These are phyloP conservation scores for Vanderwaltozyma verrucispora DNA, from an alignment of 805 yeast species.

Conservation along the genomic window DNA sequence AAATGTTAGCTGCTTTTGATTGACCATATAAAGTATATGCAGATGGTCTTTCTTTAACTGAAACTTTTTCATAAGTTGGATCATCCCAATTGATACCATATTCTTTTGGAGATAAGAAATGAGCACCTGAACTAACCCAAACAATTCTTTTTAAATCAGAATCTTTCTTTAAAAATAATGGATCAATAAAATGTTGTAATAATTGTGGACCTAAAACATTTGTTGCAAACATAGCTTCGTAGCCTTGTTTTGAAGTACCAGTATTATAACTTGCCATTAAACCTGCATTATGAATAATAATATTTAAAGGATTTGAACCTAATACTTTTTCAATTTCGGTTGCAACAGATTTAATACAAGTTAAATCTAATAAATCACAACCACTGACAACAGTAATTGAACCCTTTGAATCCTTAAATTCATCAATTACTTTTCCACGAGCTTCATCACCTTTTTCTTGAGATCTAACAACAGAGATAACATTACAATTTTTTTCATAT, in stretches of 20 bases:
- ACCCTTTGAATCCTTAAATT: conserved; percentile 20
- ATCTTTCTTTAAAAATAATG: conserved; percentile 28
- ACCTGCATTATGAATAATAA: conserved; percentile 32
- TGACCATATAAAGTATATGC: conserved; percentile 26
- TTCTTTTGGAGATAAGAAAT: conserved; percentile 17
- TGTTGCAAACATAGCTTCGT: conserved; percentile 30
- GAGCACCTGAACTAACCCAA: conserved; percentile 32
- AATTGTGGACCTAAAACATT: conserved; percentile 32
- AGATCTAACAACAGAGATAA: conserved; percentile 27
- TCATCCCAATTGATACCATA: conserved; percentile 28
- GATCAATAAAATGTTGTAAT: conserved; percentile 30
- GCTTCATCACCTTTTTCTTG: conserved; percentile 27
- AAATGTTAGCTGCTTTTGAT: conserved; percentile 28
- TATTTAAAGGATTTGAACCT: conserved; percentile 17
- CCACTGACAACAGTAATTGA: conserved; percentile 17
- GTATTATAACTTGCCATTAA: conserved; percentile 25
- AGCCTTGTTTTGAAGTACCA: conserved; percentile 26
- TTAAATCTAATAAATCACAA: conserved; percentile 33
- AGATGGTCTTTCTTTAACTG: conserved; percentile 10
- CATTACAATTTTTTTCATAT: conserved; percentile 28
- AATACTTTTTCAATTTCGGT: conserved; percentile 9
- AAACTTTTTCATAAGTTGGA: conserved; percentile 18
- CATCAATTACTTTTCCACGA: conserved; percentile 19
- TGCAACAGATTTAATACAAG: conserved; percentile 26
- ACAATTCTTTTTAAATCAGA: conserved; percentile 27